A percentile compares a stretch with the other conserved stretches of the same genome.
Conservation (phyloP, 768 basidiomycete genomes). For the Nidularia sp. region DNA sequence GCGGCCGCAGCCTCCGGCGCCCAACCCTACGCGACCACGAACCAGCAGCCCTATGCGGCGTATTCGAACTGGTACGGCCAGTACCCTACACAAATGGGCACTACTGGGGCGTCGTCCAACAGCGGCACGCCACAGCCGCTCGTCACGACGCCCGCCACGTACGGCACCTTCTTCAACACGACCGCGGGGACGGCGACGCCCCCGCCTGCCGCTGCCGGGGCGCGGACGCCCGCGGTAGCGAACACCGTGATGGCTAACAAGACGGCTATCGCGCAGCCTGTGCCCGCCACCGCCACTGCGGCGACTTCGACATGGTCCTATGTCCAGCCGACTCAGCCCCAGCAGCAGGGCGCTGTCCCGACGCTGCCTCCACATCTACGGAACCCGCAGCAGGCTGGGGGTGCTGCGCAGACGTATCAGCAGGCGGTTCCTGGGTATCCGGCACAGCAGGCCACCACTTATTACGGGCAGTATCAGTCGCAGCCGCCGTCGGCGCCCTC, state of each 20-base stretch:
- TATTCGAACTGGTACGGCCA: constrained; percentile 30
- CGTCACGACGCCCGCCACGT: constrained; percentile 19
- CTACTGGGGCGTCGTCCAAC: constrained; percentile 17
- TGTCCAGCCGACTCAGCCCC: constrained; percentile 3
- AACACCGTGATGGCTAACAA: constrained; percentile 33
- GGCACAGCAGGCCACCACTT: constrained; percentile 13
- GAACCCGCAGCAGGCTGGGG: constrained; percentile 11
- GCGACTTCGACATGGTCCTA: constrained; percentile 7
- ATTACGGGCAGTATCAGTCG: constrained; percentile 12
- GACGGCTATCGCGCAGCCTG: background rate
- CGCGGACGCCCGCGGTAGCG: constrained; percentile 37
- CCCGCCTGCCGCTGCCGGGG: constrained; percentile 25
- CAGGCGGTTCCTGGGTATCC: background rate
- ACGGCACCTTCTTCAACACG: constrained; percentile 21
- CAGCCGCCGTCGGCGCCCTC: constrained; percentile 15
- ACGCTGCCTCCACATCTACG: constrained; percentile 28
- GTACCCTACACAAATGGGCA: constrained; percentile 16
- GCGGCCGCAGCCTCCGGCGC: constrained; percentile 20
- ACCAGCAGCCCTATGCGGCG: constrained; percentile 28
- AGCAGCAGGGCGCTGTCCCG: constrained; percentile 11
- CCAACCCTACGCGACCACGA: constrained; percentile 25
- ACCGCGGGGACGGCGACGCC: constrained; percentile 26
- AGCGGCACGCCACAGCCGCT: constrained; percentile 22
- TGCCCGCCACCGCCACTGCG: no score
- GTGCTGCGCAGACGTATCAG: constrained; percentile 12